A percentile compares a stretch with the other conserved stretches of the same genome.
phyloP scores from a whole-genome alignment of 2,329 filamentous ascomycete species.

The Xylariales sp. region DNA sequence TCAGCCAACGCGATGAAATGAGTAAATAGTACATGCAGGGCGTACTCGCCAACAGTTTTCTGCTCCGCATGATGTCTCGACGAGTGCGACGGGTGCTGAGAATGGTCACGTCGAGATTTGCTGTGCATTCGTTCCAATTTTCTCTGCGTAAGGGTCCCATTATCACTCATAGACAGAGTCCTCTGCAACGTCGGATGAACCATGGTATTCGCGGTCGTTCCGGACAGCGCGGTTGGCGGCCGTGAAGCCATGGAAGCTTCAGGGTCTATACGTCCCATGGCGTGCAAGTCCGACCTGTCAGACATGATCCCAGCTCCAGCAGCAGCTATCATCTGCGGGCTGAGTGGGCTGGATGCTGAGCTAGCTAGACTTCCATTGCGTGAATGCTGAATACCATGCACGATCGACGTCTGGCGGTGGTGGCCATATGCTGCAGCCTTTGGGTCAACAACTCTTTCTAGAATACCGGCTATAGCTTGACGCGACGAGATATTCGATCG shows the following conservation, averaged over 20 bases:
- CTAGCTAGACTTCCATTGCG: slow-evolving; percentile 84
- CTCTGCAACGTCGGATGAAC: slow-evolving; percentile 34
- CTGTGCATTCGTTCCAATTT: slow-evolving; percentile 60
- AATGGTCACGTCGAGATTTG: slow-evolving; percentile 66
- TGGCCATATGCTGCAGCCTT: slow-evolving; percentile 68
- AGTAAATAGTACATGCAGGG: slow-evolving; percentile 92
- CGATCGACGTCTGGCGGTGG: slow-evolving; percentile 93
- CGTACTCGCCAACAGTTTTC: slow-evolving; percentile 97
- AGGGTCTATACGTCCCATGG: slow-evolving; percentile 40
- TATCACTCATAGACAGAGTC: slow-evolving; percentile 37
- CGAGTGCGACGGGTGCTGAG: slow-evolving; percentile 73
- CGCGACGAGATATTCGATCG: slow-evolving; percentile 38
- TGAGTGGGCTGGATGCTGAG: slow-evolving; percentile 77
- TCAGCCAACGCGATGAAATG: slow-evolving; percentile 93
- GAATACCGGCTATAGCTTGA: slow-evolving; percentile 33
- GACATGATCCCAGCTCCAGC: slow-evolving; percentile 51
- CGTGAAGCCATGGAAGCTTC: slow-evolving; percentile 35
- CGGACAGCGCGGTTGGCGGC: slow-evolving; percentile 45
- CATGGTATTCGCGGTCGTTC: slow-evolving; percentile 29
- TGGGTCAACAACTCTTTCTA: slow-evolving; percentile 51
- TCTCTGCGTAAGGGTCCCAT: slow-evolving; percentile 41
- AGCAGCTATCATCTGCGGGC: slow-evolving; percentile 77
- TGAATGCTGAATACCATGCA: slow-evolving; percentile 91
- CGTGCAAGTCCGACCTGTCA: slow-evolving; percentile 48
- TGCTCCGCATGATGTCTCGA: slow-evolving; percentile 69